phyloP scores from a whole-genome alignment of 1,139 yeast genomes.

The Debaryomyces nepalensis region DNA sequence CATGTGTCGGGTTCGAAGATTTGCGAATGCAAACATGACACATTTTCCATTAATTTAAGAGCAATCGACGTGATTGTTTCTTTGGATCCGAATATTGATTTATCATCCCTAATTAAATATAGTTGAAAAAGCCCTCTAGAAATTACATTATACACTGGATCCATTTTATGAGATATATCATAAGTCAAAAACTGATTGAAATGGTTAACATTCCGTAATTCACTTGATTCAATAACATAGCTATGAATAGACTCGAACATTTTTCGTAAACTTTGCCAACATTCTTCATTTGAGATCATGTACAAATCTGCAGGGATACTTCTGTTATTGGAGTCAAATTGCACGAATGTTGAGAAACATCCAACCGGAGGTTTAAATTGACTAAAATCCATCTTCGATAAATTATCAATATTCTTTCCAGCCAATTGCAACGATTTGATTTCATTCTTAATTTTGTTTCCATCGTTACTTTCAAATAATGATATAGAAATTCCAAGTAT shows the following conservation, averaged over 20 bases:
- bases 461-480: conserved; percentile 22
- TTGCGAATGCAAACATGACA: conserved; percentile 31
- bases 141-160: conserved; percentile 49
- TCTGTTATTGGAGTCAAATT: conserved; percentile 57
- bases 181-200: conserved; percentile 40
- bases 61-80: conserved; percentile 23
- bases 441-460: neutral
- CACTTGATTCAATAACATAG: conserved; percentile 27
- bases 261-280: conserved; percentile 37
- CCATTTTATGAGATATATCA: conserved; percentile 33
- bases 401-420: conserved; percentile 17
- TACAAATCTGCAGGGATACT: conserved; percentile 57
- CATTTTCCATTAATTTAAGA: conserved; percentile 28
- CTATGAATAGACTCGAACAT: conserved; percentile 40
- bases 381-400: conserved; percentile 15
- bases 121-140: conserved; percentile 66
- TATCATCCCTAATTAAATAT: conserved; percentile 63
- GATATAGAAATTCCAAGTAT: conserved; percentile 28
- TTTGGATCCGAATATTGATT: conserved; percentile 46
- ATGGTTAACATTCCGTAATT: conserved; percentile 35
- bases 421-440: conserved; percentile 16
- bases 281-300: conserved; percentile 25
- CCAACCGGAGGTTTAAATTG: conserved; percentile 28
- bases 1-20: conserved; percentile 29
- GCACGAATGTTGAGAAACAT: conserved; percentile 54